Conservation (phyloP, 2,329 filamentous ascomycete genomes). For the Pyricularia sp. region DNA sequence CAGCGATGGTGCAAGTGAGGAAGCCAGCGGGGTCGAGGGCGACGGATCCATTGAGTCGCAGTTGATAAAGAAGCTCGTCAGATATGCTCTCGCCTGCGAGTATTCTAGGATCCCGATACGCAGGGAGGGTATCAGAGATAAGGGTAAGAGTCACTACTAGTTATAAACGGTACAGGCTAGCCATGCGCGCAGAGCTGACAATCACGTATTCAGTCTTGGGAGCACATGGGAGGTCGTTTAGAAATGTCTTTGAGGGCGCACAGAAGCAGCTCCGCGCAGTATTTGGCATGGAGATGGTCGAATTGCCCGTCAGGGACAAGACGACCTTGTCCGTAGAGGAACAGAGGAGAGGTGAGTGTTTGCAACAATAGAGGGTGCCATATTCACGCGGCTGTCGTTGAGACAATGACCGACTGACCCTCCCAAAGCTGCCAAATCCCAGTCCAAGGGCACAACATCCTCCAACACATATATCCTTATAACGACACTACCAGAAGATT, state of each 20-base stretch:
- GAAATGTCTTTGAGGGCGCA: conserved; percentile 64
- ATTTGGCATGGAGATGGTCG: conserved; percentile 90
- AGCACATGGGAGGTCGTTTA: conserved; percentile 61
- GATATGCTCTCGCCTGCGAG: conserved; percentile 58
- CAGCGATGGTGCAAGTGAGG: conserved; percentile 25
- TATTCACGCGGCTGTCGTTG: background rate
- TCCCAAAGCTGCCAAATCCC: conserved; percentile 28
- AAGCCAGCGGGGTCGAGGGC: conserved; percentile 17
- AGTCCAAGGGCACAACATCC: conserved; percentile 40
- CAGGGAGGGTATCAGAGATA: conserved; percentile 53
- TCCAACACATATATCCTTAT: conserved; percentile 71
- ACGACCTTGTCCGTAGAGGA: conserved; percentile 60
- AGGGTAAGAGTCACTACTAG: conserved; percentile 31
- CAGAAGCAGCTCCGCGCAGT: conserved; percentile 60
- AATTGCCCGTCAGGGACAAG: conserved; percentile 75
- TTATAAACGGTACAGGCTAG: too few relatives aligned
- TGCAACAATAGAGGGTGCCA: background rate
- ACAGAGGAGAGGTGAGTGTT: conserved; percentile 55
- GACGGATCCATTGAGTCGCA: conserved; percentile 36
- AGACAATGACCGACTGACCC: background rate
- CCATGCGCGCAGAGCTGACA: background rate
- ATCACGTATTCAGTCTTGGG: conserved; percentile 53
- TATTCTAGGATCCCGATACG: conserved; percentile 51
- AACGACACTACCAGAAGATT: conserved; percentile 59
- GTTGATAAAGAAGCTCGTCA: conserved; percentile 57